Percentiles rank a stretch among this genome's conserved stretches.
Evolutionary conservation across 225 moss, liverwort and hornwort species (phyloP).

Genomic region (Straminergon stramineum): DNA sequence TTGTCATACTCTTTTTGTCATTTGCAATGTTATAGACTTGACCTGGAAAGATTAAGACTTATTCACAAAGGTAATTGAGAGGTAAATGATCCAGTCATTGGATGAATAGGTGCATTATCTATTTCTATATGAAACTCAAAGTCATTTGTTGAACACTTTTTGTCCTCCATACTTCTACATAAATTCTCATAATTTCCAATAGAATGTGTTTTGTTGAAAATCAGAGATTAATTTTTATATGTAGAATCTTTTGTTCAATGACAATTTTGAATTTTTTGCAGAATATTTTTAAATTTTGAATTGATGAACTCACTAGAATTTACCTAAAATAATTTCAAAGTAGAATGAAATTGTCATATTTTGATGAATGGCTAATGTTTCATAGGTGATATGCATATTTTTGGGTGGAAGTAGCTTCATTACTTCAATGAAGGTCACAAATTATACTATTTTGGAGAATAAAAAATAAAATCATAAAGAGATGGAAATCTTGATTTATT

Average conservation of each 20-base stretch:
- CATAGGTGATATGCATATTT: neutral
- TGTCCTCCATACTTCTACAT: neutral
- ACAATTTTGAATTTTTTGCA: too few relatives aligned
- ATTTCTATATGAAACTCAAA: neutral
- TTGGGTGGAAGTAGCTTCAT: neutral
- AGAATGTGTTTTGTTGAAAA: neutral
- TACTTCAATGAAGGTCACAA: neutral
- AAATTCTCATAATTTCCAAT: neutral
- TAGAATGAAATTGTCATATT: neutral
- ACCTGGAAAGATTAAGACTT: accelerated
- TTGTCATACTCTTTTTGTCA: neutral
- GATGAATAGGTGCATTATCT: neutral
- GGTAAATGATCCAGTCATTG: neutral
- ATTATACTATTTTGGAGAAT: neutral
- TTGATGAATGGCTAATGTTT: neutral
- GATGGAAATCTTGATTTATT: neutral
- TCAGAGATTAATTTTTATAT: neutral
- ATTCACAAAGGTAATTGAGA: neutral
- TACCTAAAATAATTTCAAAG: neutral
- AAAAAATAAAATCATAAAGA: neutral
- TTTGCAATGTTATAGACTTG: accelerated
- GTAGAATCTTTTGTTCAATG: neutral
- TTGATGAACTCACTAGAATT: accelerated
- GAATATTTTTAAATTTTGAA: neutral
- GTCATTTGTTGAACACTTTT: neutral